phyloP scores from a whole-genome alignment of 495 filamentous ascomycete species.

The Ascobolus immersus region DNA sequence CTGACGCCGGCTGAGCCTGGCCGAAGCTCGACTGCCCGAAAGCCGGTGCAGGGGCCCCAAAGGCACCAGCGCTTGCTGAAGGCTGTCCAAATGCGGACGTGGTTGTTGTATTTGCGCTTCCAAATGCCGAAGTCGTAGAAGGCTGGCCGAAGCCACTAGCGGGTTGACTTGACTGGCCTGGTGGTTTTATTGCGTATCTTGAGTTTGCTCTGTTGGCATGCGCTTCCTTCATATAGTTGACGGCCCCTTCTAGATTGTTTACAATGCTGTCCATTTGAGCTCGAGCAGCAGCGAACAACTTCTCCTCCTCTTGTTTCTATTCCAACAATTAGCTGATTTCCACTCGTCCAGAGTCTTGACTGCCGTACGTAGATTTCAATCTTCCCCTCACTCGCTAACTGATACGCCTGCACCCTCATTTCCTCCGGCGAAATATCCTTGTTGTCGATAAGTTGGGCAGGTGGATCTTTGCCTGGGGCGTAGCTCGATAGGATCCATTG shows the following conservation, averaged over 20 bases:
- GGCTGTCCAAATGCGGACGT: conserved; percentile 15
- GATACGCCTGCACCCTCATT: conserved; percentile 12
- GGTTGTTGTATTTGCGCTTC: conserved; percentile 6
- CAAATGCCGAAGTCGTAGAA: conserved; percentile 6
- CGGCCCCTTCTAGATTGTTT: conserved; percentile 10
- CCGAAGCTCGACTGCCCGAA: conserved; percentile 19
- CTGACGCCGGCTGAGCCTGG: conserved; percentile 13
- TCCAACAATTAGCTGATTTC: too few relatives aligned
- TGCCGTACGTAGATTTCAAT: too few relatives aligned
- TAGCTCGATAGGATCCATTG: conserved; percentile 15
- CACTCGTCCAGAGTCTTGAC: too few relatives aligned
- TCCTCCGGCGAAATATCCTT: conserved; percentile 16
- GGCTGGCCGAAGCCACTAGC: conserved; percentile 14
- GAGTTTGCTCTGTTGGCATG: conserved; percentile 8
- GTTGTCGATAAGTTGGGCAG: conserved; percentile 14
- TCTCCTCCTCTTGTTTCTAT: too few relatives aligned
- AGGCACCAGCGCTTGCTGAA: too few relatives aligned
- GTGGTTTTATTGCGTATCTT: conserved; percentile 3
- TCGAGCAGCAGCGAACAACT: too few relatives aligned
- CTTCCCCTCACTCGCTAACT: neutral
- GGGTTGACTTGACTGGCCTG: neutral
- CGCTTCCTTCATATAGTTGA: conserved; percentile 11
- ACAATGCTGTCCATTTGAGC: conserved; percentile 14
- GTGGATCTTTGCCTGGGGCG: conserved; percentile 15
- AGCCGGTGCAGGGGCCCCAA: conserved; percentile 11